A percentile compares a stretch with the other conserved stretches of the same genome.
Evolutionary conservation across 345 rosid genomes (phyloP).

Genomic region (Eucalyptus pumila): DNA sequence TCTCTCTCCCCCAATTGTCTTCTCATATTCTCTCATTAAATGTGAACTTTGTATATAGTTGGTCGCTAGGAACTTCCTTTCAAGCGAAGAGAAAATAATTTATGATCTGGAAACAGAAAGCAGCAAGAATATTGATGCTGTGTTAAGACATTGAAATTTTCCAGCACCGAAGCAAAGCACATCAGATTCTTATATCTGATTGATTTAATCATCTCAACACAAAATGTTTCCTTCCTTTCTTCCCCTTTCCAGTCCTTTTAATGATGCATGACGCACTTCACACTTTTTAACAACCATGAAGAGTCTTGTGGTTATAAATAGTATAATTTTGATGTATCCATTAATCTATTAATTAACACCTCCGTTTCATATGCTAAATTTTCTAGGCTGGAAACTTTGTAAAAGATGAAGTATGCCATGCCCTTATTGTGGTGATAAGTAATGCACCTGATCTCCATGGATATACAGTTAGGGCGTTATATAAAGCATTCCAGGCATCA

Average conservation of each 20-base stretch:
- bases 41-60: neutral
- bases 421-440: constrained; percentile 86
- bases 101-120: neutral
- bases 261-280: neutral
- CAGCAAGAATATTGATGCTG: neutral
- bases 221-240: neutral
- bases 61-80: neutral
- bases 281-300: neutral
- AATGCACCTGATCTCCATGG: constrained; percentile 97
- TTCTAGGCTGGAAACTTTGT: constrained; percentile 94
- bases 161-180: neutral
- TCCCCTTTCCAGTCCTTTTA: neutral
- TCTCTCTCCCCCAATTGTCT: neutral
- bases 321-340: neutral
- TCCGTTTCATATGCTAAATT: neutral
- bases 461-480: constrained; percentile 79
- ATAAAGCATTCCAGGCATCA: constrained; percentile 64
- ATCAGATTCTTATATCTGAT: neutral
- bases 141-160: neutral
- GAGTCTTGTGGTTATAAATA: neutral
- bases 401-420: constrained; percentile 98
- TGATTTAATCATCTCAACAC: neutral
- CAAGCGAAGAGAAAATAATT: neutral
- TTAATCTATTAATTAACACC: neutral
- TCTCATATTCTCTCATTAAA: neutral